phyloP scores from a whole-genome alignment of 192 early-diverging fungal genomes.

The Allomyces javanicus region DNA sequence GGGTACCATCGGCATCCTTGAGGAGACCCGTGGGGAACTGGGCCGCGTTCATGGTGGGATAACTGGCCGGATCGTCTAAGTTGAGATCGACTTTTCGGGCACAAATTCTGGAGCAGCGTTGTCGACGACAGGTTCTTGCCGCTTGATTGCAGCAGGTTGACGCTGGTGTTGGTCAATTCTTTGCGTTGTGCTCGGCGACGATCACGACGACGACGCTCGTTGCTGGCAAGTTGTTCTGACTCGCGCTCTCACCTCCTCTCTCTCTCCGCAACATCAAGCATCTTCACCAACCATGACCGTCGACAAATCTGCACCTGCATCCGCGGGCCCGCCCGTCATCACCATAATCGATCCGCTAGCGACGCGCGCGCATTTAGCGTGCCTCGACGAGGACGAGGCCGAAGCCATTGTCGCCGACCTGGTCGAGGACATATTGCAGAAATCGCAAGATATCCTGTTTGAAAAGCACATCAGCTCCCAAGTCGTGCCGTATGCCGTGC shows the following conservation, averaged over 20 bases:
- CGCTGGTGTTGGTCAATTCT: no score
- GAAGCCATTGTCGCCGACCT: constrained; percentile 20
- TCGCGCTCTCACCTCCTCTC: not conserved
- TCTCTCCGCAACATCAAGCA: not conserved
- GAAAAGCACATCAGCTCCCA: constrained; percentile 35
- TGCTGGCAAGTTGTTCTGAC: not conserved
- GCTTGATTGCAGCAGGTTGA: no score
- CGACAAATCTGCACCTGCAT: not conserved
- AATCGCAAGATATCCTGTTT: constrained; percentile 30
- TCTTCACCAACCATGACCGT: not conserved
- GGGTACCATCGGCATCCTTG: not conserved
- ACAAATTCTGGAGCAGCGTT: no score
- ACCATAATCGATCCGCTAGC: not conserved
- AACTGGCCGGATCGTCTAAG: not conserved
- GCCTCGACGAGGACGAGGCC: constrained; percentile 13
- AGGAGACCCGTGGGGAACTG: not conserved
- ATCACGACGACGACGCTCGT: not conserved
- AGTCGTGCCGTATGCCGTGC: constrained; percentile 32
- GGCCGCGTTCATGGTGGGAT: not conserved
- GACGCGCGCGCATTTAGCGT: not conserved
- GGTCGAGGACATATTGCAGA: constrained; percentile 21
- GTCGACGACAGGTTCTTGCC: no score
- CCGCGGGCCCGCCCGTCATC: not conserved
- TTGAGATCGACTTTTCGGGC: not conserved
- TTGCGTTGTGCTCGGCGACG: no score